Conservation (phyloP, 2,329 filamentous ascomycete species). For the Arthrobotrys entomopaga region DNA sequence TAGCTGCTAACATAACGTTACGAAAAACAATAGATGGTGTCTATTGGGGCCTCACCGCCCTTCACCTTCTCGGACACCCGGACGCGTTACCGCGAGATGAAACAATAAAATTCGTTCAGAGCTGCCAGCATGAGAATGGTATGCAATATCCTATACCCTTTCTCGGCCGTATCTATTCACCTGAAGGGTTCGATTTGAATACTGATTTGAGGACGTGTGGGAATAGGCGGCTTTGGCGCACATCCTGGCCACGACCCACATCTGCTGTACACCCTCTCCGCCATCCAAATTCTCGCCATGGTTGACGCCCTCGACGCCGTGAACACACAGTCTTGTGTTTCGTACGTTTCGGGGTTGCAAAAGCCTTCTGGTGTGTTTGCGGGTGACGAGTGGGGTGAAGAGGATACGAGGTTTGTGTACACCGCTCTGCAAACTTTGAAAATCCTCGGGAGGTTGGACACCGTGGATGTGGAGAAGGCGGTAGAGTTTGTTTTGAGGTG, state of each 20-base stretch:
- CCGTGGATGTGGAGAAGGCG: constrained; percentile 82
- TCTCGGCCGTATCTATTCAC: not conserved
- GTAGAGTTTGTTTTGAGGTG: constrained; percentile 82
- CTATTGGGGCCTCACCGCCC: constrained; percentile 92
- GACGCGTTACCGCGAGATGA: constrained; percentile 82
- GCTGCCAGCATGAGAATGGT: constrained; percentile 87
- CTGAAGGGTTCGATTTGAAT: not conserved
- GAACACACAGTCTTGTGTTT: constrained; percentile 65
- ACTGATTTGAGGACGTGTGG: too few relatives aligned
- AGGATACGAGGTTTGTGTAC: constrained; percentile 93
- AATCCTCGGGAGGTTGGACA: constrained; percentile 74
- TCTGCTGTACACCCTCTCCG: constrained; percentile 94
- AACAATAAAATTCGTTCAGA: constrained; percentile 91
- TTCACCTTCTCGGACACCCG: constrained; percentile 83
- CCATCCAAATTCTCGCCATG: constrained; percentile 89
- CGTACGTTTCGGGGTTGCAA: constrained; percentile 40
- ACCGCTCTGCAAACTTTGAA: constrained; percentile 89
- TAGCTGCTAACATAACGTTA: too few relatives aligned
- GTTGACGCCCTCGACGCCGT: constrained; percentile 86
- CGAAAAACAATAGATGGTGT: constrained; percentile 73
- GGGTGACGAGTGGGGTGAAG: constrained; percentile 96
- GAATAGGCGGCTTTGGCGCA: constrained; percentile 82
- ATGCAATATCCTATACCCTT: too few relatives aligned
- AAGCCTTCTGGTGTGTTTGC: constrained; percentile 79
- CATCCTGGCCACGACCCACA: constrained; percentile 95